Evolutionary conservation across 192 early-diverging fungal genomes (phyloP).

Genomic region (Coemansia sp.): DNA sequence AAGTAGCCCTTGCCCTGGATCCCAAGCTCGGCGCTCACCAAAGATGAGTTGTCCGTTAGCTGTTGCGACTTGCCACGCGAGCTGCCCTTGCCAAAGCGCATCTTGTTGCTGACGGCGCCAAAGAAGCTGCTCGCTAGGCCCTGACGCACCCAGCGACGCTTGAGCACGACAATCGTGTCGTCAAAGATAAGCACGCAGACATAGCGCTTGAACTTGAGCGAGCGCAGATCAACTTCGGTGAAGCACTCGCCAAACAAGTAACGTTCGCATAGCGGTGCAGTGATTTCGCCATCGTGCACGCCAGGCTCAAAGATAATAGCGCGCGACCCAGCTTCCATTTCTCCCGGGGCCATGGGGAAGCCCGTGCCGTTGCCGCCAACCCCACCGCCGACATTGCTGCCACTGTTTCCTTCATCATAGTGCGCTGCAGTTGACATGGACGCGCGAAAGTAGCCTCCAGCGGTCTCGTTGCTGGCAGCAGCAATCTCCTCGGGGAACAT

Average conservation of each 20-base stretch:
- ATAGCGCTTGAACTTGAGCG: constrained; percentile 63
- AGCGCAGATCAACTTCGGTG: constrained; percentile 61
- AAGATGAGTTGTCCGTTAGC: constrained; percentile 48
- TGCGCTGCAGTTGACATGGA: constrained; percentile 30
- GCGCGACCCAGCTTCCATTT: constrained; percentile 59
- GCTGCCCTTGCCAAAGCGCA: constrained; percentile 49
- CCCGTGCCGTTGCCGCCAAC: constrained; percentile 15
- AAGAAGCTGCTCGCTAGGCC: constrained; percentile 54
- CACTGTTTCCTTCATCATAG: constrained; percentile 11
- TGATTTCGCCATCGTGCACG: constrained; percentile 55
- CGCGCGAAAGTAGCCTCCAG: constrained; percentile 41
- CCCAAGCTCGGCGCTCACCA: constrained; percentile 54
- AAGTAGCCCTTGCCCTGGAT: constrained; percentile 61
- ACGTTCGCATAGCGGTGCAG: constrained; percentile 54
- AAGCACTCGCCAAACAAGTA: constrained; percentile 69
- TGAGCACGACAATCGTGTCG: constrained; percentile 64
- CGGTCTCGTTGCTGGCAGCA: constrained; percentile 50
- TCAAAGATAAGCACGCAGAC: constrained; percentile 66
- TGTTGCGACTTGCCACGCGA: constrained; percentile 31
- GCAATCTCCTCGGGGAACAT: constrained; percentile 56
- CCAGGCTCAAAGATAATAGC: constrained; percentile 60
- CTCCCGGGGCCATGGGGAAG: constrained; percentile 56
- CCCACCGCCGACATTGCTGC: background rate
- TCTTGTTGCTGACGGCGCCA: constrained; percentile 56
- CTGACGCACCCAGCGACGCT: constrained; percentile 62